Evolutionary conservation across 169 alveolate species (phyloP), one percentile per base, ranked within the genome.

Genomic region (Plasmodium vivax): DNA sequence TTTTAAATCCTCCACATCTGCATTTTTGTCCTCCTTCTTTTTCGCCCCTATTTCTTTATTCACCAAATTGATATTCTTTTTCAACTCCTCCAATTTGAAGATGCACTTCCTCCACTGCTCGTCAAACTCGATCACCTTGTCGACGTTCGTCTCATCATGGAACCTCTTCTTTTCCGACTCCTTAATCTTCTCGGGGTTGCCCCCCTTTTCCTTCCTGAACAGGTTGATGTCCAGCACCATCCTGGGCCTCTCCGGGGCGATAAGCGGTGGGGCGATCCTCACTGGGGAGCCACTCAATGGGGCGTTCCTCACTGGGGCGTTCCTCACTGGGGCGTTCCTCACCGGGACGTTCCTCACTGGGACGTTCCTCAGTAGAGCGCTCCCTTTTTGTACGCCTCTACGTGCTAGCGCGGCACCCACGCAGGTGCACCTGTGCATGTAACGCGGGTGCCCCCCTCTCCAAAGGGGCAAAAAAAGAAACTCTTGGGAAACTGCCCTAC

Each of bases 51-150:
- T 95, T 72, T 84, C 82, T 92, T 95, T 94, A 54, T 95, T 93
- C n/a, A 95, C 82, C 32, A 94, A 92, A 38, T 93, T 96, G 43
- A 93, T 84, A 41, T 92, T 92, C 92, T 96, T 96, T 84, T 96
- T 96, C 62, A 96, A 92, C 94, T 97, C 98, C 79, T 96, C 98
- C 84, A 95, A 81, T 27, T 84, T 81, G 95, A 95, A 97, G 58
- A 94, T 94, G 62, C 96, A 94, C 94, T 97, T 95, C 75, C 97
- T 96, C 98, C 98, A 97, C 62, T 96, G 95, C 79, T 94, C 96
- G 90, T 97, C 98, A 2, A 96, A 97, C 32, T 94, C 98, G 27
- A 97, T 93, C 12, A 96, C 98, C 90, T 93, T 85, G 88, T 95
- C 97, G 73, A 96, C 97, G 77, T 58, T 94, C 43, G 84, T 92